These are phyloP conservation scores for Dactylellina haptotyla DNA, from an alignment of 2,329 filamentous ascomycete species.

Conservation along the genomic window DNA sequence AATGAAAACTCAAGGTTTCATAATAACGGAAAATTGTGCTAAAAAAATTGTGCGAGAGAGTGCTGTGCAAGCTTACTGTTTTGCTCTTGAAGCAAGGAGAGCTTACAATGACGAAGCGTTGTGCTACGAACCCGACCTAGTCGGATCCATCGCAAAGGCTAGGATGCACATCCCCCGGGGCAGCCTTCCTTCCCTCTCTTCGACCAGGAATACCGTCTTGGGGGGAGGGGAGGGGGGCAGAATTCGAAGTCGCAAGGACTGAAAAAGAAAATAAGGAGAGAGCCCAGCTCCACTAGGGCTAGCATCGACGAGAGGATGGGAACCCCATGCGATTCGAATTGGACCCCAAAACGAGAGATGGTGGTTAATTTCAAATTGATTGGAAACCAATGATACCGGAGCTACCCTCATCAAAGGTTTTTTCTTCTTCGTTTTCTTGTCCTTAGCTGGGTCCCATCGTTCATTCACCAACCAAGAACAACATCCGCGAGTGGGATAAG, in stretches of 20 bases:
- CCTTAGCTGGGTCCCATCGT: slow-evolving; percentile 37
- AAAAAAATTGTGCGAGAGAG: slow-evolving; percentile 52
- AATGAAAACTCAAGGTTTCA: slow-evolving; percentile 47
- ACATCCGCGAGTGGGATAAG: slow-evolving; percentile 47
- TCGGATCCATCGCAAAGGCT: slow-evolving; percentile 41
- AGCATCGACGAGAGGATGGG: slow-evolving; percentile 31
- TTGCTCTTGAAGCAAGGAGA: slow-evolving; percentile 52
- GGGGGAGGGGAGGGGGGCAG: slow-evolving; percentile 1
- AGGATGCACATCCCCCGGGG: slow-evolving; percentile 45
- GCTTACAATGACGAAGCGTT: slow-evolving; percentile 54
- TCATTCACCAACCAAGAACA: slow-evolving; percentile 41
- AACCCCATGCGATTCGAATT: slow-evolving; percentile 48
- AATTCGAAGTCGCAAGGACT: slow-evolving; percentile 29
- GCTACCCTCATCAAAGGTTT: slow-evolving; percentile 47
- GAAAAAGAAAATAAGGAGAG: slow-evolving; percentile 42
- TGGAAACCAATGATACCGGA: slow-evolving; percentile 53
- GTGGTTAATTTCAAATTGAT: slow-evolving; percentile 54
- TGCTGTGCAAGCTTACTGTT: slow-evolving; percentile 44
- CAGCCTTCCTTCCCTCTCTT: slow-evolving; percentile 22
- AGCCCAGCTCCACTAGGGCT: slow-evolving; percentile 21
- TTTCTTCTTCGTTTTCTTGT: too few species aligned
- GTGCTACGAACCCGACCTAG: slow-evolving; percentile 49
- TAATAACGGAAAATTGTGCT: slow-evolving; percentile 49
- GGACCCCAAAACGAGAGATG: slow-evolving; percentile 32
- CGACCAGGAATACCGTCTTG: slow-evolving; percentile 26